Conservation (phyloP, 371 early-diverging fungal species). For the Nosema granulosis region DNA sequence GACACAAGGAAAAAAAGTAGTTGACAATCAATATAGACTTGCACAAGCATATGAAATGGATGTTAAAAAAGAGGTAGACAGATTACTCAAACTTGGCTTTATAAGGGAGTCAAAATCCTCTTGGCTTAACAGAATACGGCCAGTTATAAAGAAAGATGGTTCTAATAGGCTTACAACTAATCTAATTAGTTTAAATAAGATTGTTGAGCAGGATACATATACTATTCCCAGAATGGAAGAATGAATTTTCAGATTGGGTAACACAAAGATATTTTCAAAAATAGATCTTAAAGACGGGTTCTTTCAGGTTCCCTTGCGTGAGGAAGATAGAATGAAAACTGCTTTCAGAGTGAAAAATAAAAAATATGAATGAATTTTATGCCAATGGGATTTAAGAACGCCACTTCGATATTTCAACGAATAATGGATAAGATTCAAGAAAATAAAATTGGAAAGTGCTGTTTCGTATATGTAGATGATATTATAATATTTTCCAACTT, state of each 20-base stretch:
- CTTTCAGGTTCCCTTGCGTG: slow-evolving; percentile 28
- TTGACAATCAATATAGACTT: background rate
- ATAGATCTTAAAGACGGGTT: slow-evolving; percentile 54
- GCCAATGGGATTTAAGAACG: slow-evolving; percentile 53
- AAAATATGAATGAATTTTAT: slow-evolving; percentile 41
- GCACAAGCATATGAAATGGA: background rate
- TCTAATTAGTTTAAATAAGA: slow-evolving; percentile 36
- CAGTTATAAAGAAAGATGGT: slow-evolving; percentile 38
- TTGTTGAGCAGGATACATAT: slow-evolving; percentile 15
- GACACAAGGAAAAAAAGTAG: background rate
- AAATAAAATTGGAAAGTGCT: slow-evolving; percentile 1
- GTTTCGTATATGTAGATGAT: slow-evolving; percentile 32
- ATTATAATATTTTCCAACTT: slow-evolving; percentile 36
- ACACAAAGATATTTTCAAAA: slow-evolving; percentile 27
- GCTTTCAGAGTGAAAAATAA: slow-evolving; percentile 24
- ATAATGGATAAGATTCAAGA: slow-evolving; percentile 42
- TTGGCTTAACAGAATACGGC: slow-evolving; percentile 29
- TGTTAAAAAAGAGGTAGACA: background rate
- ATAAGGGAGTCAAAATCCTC: slow-evolving; percentile 32
- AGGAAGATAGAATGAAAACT: slow-evolving; percentile 45
- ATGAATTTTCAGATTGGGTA: slow-evolving; percentile 16
- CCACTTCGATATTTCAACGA: slow-evolving; percentile 52
- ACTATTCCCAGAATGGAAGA: slow-evolving; percentile 39
- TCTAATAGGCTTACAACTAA: slow-evolving; percentile 32
- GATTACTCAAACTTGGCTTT: slow-evolving; percentile 12